These are phyloP conservation scores for Pisolithus marmoratus DNA, from an alignment of 768 basidiomycete genomes.

Conservation along the genomic window DNA sequence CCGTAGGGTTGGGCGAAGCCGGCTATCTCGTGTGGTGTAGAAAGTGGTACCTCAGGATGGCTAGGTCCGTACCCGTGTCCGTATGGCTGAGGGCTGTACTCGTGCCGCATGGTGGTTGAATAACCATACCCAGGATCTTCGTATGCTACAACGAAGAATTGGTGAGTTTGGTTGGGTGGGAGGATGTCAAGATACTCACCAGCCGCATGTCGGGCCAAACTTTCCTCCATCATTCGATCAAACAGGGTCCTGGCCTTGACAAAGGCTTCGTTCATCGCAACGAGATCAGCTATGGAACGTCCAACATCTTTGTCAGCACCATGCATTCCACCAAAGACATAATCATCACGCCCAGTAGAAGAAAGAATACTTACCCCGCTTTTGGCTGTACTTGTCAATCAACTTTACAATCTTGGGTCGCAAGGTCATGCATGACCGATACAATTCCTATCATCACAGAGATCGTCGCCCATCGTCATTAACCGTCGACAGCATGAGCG, in stretches of 20 bases:
- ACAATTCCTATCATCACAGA: slow-evolving; percentile 80
- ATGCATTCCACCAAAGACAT: neutral
- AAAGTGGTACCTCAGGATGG: slow-evolving; percentile 20
- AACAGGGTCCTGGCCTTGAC: slow-evolving; percentile 85
- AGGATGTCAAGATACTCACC: slow-evolving; percentile 32
- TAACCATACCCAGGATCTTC: slow-evolving; percentile 22
- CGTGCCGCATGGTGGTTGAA: slow-evolving; percentile 28
- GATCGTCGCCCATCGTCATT: no score
- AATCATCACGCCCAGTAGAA: neutral
- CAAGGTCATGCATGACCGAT: slow-evolving; percentile 82
- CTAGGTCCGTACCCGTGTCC: slow-evolving; percentile 28
- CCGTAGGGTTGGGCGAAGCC: slow-evolving; percentile 17
- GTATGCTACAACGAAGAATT: slow-evolving; percentile 46
- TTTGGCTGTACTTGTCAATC: slow-evolving; percentile 96
- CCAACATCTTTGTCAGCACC: neutral
- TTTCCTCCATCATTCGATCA: slow-evolving; percentile 92
- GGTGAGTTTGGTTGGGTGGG: neutral
- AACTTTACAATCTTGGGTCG: slow-evolving; percentile 94
- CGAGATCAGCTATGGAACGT: slow-evolving; percentile 67
- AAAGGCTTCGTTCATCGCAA: slow-evolving; percentile 93
- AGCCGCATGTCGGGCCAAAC: slow-evolving; percentile 66
- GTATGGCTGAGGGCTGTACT: slow-evolving; percentile 38
- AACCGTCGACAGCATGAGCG: no score
- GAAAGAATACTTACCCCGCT: slow-evolving; percentile 46
- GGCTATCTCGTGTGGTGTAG: slow-evolving; percentile 13